phyloP scores from a whole-genome alignment of 2,329 filamentous ascomycete species.

The Arthrobotrys conoides region DNA sequence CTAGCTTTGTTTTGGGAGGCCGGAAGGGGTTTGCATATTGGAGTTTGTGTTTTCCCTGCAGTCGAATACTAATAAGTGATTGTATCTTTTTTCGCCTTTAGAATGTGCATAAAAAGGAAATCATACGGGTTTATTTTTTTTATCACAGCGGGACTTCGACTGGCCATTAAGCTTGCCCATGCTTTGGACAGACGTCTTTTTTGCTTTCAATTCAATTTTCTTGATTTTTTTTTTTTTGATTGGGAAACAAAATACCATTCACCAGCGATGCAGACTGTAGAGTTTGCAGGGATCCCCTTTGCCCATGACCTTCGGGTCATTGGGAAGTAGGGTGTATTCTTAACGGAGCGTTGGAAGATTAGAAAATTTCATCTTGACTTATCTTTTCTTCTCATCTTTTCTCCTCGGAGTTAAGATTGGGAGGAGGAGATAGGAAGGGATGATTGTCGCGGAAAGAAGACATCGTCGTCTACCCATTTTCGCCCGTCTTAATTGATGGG shows the following conservation, averaged over 20 bases:
- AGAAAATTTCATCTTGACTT: slow-evolving; percentile 65
- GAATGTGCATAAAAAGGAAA: slow-evolving; percentile 41
- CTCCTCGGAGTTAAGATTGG: slow-evolving; percentile 5
- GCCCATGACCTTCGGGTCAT: slow-evolving; percentile 65
- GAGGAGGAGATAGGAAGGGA: slow-evolving; percentile 5
- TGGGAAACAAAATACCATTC: slow-evolving; percentile 53
- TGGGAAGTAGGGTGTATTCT: slow-evolving; percentile 75
- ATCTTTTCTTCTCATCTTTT: slow-evolving; percentile 45
- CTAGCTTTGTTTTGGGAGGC: background rate
- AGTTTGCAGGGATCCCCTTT: slow-evolving; percentile 80
- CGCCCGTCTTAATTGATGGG: slow-evolving; percentile 59
- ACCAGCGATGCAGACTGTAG: slow-evolving; percentile 82
- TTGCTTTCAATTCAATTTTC: background rate
- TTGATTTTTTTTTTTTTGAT: slow-evolving; percentile 5
- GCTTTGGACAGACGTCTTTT: slow-evolving; percentile 15
- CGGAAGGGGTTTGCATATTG: slow-evolving; percentile 63
- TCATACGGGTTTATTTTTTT: slow-evolving; percentile 3
- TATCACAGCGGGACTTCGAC: slow-evolving; percentile 3
- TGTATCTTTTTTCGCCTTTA: slow-evolving; percentile 45
- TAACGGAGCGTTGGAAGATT: slow-evolving; percentile 88
- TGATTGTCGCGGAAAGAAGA: slow-evolving; percentile 58
- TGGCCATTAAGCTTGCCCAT: slow-evolving; percentile 21
- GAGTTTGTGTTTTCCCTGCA: slow-evolving; percentile 21
- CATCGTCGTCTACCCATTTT: slow-evolving; percentile 39
- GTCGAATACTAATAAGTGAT: slow-evolving; percentile 23